A percentile compares a stretch with the other conserved stretches of the same genome.
Conservation (phyloP, 1,284 basidiomycete genomes). For the Marasmius sp. region DNA sequence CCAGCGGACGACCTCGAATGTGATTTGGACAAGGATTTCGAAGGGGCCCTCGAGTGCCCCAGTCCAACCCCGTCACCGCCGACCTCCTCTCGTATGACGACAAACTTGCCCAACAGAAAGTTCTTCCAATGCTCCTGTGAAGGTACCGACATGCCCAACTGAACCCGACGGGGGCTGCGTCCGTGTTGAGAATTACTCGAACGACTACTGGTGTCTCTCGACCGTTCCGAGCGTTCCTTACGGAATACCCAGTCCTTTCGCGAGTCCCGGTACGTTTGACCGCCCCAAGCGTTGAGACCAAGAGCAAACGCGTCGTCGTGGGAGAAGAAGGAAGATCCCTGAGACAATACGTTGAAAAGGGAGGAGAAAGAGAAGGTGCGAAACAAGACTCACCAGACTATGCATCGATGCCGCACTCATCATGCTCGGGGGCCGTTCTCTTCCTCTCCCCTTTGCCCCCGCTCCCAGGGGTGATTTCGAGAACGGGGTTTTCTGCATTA, state of each 20-base stretch:
- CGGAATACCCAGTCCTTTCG: conserved; percentile 8
- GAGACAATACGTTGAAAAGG: not conserved
- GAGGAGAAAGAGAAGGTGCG: not conserved
- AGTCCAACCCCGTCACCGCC: not conserved
- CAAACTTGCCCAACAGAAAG: conserved; percentile 9
- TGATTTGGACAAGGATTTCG: not conserved
- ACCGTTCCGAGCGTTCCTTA: not conserved
- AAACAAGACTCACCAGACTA: not conserved
- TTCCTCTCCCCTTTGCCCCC: not conserved
- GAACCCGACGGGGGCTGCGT: not conserved
- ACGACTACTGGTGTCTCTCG: not conserved
- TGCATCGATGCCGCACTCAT: not conserved
- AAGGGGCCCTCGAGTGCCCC: too few species aligned
- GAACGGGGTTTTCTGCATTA: not conserved
- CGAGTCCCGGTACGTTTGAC: not conserved
- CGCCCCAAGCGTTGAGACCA: conserved; percentile 5
- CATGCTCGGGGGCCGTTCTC: not conserved
- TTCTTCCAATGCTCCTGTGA: conserved; percentile 11
- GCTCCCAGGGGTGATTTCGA: not conserved
- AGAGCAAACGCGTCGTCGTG: conserved; percentile 6
- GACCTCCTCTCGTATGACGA: conserved; percentile 9
- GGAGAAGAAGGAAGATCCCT: not conserved
- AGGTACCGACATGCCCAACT: conserved; percentile 3
- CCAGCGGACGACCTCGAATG: not conserved
- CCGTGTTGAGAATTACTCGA: not conserved